These are phyloP conservation scores for Samsoniella hepiali DNA, from an alignment of 2,329 filamentous ascomycete genomes.

Conservation along the genomic window DNA sequence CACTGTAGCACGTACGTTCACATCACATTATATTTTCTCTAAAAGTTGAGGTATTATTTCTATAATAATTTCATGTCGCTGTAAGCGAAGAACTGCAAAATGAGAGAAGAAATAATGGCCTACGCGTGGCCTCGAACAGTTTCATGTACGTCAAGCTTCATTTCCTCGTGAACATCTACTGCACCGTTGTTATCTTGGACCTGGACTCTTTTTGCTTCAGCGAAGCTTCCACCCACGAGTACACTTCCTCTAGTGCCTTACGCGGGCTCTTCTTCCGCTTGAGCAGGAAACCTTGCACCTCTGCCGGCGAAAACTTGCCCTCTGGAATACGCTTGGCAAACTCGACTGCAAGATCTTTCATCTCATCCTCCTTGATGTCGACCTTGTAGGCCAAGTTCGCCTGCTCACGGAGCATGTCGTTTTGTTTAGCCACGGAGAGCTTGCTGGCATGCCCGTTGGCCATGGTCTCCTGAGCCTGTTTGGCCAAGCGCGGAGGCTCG, in stretches of 20 bases:
- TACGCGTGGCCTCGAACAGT: too few relatives aligned
- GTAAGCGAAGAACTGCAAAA: too few relatives aligned
- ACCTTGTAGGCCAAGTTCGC: constrained; percentile 26
- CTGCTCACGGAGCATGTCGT: constrained; percentile 18
- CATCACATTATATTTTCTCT: too few relatives aligned
- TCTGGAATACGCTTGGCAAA: constrained; percentile 55
- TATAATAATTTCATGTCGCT: too few relatives aligned
- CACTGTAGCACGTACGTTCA: not conserved
- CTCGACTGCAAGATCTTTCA: constrained; percentile 42
- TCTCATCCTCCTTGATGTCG: constrained; percentile 37
- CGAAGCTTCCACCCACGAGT: constrained; percentile 51
- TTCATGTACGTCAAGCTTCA: not conserved
- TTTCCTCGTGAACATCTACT: constrained; percentile 31
- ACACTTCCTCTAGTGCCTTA: constrained; percentile 51
- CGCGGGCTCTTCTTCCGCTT: constrained; percentile 59
- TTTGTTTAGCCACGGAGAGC: not conserved
- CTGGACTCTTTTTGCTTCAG: constrained; percentile 48
- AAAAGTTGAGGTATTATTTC: too few relatives aligned
- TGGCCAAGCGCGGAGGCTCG: constrained; percentile 34
- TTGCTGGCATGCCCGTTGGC: constrained; percentile 11
- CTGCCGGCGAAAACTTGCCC: constrained; percentile 54
- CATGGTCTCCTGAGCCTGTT: constrained; percentile 16
- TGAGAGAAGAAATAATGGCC: too few relatives aligned
- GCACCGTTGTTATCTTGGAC: constrained; percentile 47
- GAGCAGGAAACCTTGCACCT: constrained; percentile 63